Evolutionary conservation across 305 asterid genomes (phyloP), one percentile per base, ranked within the genome.

Genomic region (Fraxinus dipetala): DNA sequence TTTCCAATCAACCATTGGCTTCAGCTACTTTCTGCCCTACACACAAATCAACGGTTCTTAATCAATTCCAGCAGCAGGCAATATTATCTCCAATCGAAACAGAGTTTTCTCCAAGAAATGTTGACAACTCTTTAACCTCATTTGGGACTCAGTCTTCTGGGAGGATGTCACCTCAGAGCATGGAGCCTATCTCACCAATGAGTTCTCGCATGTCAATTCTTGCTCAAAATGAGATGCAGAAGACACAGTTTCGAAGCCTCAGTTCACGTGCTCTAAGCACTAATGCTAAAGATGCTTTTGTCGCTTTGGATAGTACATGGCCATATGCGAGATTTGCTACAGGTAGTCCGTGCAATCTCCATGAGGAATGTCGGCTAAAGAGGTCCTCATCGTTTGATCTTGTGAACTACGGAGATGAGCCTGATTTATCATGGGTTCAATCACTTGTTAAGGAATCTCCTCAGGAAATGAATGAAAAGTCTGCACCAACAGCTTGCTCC

Each of bases 351-450:
- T 31, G 77, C 84, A 72, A 32, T 72, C 45, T 72, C 2, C 76
- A 72, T 1, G 91, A 87, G 26, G 91, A 90, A 63, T 70, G 91
- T 9, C 89, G 88, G 82, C 89, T 85, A 56, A 89, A 81, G 82
- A 86, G 92, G 75, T 89, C 95, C 4, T 85, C 92, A 4, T 91
- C 97, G 14, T 92, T 87, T 35, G 97, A 94, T 86, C 87, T 83
- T 76, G 89, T 87, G 63, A 89, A 84, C 84, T 82, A 85, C 14
- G 91, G 89, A 22, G 97, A 91, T 85, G 98, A 89, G 83, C 98
- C 98, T 9, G 97, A 93, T 86, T 84, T 95, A 69, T 93, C 97
- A 6, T 95, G 98, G 98, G 97, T 95, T 78, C 97, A 95, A 48
- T 88, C 95, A 0, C 94, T 95, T 30, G 98, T 95, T 56, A 91